Evolutionary conservation across 139 green algal species (phyloP).

Genomic region (Picochlorum sp.): DNA sequence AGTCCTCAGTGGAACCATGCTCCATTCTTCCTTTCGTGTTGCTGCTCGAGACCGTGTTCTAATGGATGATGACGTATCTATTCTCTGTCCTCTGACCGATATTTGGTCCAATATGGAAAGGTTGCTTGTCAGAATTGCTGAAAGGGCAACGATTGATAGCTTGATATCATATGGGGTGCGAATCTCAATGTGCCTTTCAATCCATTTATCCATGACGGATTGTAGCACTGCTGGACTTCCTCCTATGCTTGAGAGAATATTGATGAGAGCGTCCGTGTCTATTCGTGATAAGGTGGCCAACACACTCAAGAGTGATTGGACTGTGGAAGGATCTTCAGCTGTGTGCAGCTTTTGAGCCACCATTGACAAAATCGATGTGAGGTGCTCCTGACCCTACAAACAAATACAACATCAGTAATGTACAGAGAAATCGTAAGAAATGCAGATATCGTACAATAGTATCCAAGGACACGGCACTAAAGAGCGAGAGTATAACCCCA

Average conservation of each 20-base stretch:
- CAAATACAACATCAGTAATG: constrained; percentile 1
- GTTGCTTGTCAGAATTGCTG: constrained; percentile 29
- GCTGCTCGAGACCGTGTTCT: constrained; percentile 33
- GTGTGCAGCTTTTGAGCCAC: constrained; percentile 31
- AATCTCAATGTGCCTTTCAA: constrained; percentile 49
- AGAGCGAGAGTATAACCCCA: constrained; percentile 33
- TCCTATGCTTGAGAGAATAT: constrained; percentile 30
- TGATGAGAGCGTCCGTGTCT: constrained; percentile 28
- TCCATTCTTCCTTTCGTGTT: constrained; percentile 36
- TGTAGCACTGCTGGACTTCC: constrained; percentile 9
- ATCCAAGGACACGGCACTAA: constrained; percentile 22
- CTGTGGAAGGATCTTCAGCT: constrained; percentile 25
- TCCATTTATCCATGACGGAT: constrained; percentile 41
- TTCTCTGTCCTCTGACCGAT: constrained; percentile 36
- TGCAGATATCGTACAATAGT: constrained; percentile 3
- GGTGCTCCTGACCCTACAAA: background rate
- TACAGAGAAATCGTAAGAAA: constrained; percentile 12
- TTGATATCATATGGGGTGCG: constrained; percentile 49
- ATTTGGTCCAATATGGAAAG: constrained; percentile 23
- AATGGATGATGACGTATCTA: constrained; percentile 39
- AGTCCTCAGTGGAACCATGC: constrained; percentile 28
- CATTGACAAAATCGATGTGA: constrained; percentile 32
- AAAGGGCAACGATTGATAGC: constrained; percentile 44
- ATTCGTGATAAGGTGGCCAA: constrained; percentile 34
- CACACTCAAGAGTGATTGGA: constrained; percentile 42